A percentile compares a stretch with the other conserved stretches of the same genome.
Evolutionary conservation across 768 basidiomycete genomes (phyloP).

Genomic region (Lentinus tigrinus): DNA sequence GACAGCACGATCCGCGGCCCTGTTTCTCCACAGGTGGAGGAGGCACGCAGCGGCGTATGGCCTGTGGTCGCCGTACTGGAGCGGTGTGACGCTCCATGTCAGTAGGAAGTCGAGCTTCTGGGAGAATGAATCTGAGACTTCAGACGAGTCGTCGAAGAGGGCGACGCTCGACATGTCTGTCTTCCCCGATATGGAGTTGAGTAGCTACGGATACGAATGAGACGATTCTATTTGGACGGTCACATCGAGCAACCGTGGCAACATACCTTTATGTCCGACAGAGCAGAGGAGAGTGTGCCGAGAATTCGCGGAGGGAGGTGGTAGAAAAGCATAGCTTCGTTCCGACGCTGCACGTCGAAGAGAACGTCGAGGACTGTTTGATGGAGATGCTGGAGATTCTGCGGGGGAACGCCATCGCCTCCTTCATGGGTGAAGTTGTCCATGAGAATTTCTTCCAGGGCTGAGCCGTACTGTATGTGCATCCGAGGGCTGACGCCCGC

Average conservation of each 20-base stretch:
- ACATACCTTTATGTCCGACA: constrained; percentile 48
- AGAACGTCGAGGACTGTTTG: constrained; percentile 56
- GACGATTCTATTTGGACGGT: too few relatives aligned
- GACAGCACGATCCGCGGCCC: constrained; percentile 59
- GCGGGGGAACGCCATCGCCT: constrained; percentile 31
- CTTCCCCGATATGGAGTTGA: constrained; percentile 72
- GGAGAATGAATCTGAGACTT: constrained; percentile 45
- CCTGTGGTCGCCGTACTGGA: constrained; percentile 82
- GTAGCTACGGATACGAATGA: constrained; percentile 42
- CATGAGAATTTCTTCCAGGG: constrained; percentile 48
- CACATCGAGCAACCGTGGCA: too few relatives aligned
- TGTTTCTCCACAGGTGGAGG: constrained; percentile 60
- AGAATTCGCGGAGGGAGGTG: constrained; percentile 62
- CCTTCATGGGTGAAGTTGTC: constrained; percentile 34
- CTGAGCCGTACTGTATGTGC: constrained; percentile 54
- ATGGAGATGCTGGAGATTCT: constrained; percentile 41
- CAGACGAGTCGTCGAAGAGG: constrained; percentile 54
- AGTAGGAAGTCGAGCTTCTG: constrained; percentile 73
- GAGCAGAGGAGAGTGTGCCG: constrained; percentile 60
- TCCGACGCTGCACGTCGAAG: constrained; percentile 69
- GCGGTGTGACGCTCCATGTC: constrained; percentile 77
- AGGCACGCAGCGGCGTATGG: constrained; percentile 74
- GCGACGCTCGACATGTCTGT: constrained; percentile 57
- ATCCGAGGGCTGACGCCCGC: constrained; percentile 70
- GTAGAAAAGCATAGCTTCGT: constrained; percentile 77